Evolutionary conservation across 495 filamentous ascomycete species (phyloP).

Genomic region (Schizothecium vesticola): DNA sequence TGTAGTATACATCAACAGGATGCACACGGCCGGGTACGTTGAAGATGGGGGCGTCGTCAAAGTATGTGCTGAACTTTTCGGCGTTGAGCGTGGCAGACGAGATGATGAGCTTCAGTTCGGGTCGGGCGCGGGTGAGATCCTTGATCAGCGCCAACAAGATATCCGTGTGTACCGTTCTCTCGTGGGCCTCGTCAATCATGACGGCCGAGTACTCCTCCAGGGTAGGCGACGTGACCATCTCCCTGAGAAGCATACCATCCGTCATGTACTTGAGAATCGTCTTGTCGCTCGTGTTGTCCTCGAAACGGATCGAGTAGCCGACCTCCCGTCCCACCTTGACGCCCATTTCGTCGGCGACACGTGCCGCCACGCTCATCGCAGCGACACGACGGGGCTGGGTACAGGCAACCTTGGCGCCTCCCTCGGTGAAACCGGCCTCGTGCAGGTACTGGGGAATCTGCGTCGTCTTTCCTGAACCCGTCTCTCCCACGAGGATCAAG

Average conservation of each 20-base stretch:
- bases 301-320: conserved; percentile 93
- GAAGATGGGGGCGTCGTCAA: conserved; percentile 93
- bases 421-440: conserved; percentile 83
- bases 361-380: conserved; percentile 90
- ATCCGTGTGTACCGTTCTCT: conserved; percentile 86
- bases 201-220: conserved; percentile 78
- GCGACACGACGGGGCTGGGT: conserved; percentile 94
- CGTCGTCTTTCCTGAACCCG: conserved; percentile 84
- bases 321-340: conserved; percentile 88
- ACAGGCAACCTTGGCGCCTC: conserved; percentile 65
- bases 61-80: conserved; percentile 86
- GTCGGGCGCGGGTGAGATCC: conserved; percentile 79
- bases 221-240: conserved; percentile 86
- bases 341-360: conserved; percentile 93
- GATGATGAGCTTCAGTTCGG: conserved; percentile 87
- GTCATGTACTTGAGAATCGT: conserved; percentile 97
- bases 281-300: conserved; percentile 89
- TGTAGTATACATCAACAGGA: conserved; percentile 91
- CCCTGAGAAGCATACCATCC: conserved; percentile 91
- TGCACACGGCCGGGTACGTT: conserved; percentile 89
- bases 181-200: conserved; percentile 98
- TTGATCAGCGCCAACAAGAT: conserved; percentile 88
- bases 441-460: conserved; percentile 86
- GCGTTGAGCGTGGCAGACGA: conserved; percentile 95
- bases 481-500: conserved; percentile 82